Conservation (phyloP, 345 rosid species). For the Gossypium stocksii region DNA sequence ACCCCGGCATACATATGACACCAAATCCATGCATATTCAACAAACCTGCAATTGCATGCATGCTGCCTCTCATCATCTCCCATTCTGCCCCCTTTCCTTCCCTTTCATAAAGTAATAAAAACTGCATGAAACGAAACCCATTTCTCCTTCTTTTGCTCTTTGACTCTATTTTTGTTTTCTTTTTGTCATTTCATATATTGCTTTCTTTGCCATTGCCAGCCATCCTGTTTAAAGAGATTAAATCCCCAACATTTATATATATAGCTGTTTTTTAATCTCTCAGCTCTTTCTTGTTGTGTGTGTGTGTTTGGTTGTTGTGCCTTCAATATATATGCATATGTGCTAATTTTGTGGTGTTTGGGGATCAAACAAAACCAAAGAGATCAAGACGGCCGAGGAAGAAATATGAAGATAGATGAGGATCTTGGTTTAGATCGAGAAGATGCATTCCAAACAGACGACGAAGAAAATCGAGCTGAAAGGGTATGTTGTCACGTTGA, state of each 20-base stretch:
- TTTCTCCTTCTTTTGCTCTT: not conserved
- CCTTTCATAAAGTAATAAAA: not conserved
- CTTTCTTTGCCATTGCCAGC: not conserved
- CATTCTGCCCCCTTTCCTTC: not conserved
- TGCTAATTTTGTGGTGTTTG: not conserved
- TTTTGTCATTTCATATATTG: not conserved
- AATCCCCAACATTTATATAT: not conserved
- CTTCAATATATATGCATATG: not conserved
- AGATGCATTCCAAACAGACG: slow-evolving; percentile 67
- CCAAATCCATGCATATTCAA: not conserved
- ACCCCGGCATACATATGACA: not conserved
- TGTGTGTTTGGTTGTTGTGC: not conserved
- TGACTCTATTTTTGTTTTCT: not conserved
- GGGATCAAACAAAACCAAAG: not conserved
- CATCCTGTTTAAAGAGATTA: not conserved
- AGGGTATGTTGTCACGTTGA: slow-evolving; percentile 36
- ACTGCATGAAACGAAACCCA: not conserved
- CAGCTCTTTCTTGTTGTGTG: not conserved
- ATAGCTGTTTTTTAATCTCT: too few relatives aligned
- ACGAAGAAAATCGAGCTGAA: slow-evolving; percentile 40
- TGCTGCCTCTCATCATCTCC: not conserved
- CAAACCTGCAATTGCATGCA: not conserved
- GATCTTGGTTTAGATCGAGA: slow-evolving; percentile 49
- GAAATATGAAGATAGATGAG: not conserved
- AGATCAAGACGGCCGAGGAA: not conserved